Evolutionary conservation across 2,329 filamentous ascomycete species (phyloP).

Genomic region (Chlorencoelia australis): DNA sequence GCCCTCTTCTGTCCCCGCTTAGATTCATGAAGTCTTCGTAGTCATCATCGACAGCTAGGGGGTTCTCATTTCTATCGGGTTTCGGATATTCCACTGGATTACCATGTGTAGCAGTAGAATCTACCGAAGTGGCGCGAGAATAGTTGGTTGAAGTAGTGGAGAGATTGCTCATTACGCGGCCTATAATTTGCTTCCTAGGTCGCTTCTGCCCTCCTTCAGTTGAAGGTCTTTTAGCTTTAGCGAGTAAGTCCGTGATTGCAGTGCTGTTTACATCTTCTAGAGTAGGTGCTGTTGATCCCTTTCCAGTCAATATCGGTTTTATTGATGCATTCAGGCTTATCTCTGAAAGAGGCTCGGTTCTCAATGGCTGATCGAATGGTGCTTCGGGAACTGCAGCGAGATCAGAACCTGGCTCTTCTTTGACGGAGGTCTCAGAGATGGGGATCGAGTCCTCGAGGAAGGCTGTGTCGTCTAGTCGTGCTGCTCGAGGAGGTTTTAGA

Average conservation of each 20-base stretch:
- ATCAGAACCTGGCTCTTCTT: conserved; percentile 1
- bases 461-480: conserved; percentile 14
- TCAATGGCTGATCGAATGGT: too few species aligned
- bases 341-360: conserved; percentile 24
- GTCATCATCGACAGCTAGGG: conserved; percentile 5
- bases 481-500: conserved; percentile 7
- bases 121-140: conserved; percentile 29
- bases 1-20: background rate
- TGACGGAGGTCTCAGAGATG: conserved; percentile 5
- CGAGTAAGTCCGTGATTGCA: conserved; percentile 23
- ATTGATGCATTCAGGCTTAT: conserved; percentile 24
- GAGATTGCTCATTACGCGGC: conserved; percentile 47
- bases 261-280: conserved; percentile 18
- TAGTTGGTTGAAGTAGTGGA: conserved; percentile 40
- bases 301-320: conserved; percentile 15
- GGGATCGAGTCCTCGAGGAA: conserved; percentile 1
- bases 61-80: too few species aligned
- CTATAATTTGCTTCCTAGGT: conserved; percentile 34
- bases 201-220: conserved; percentile 23
- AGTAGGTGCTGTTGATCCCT: conserved; percentile 15
- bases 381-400: too few species aligned
- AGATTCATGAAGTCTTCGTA: conserved; percentile 2
- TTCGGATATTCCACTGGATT: conserved; percentile 22
- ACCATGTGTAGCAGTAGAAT: conserved; percentile 27
- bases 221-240: conserved; percentile 21